These are phyloP conservation scores for Yamadazyma trypodendri DNA, from an alignment of 1,139 yeast genomes.

Conservation along the genomic window DNA sequence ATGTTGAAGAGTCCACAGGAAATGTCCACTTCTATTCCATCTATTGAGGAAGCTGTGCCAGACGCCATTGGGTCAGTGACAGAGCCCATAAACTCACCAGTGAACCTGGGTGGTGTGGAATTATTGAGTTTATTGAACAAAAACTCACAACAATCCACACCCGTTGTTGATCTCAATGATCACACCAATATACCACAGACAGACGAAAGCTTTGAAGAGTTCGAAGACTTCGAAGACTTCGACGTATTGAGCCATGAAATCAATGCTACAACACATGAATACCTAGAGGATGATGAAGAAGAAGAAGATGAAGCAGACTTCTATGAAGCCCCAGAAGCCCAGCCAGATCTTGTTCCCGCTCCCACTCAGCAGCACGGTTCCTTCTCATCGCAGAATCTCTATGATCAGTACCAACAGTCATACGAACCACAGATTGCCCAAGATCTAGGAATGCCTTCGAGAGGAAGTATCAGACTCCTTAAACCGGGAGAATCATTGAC, in stretches of 20 bases:
- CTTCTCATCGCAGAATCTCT: neutral
- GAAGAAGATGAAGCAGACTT: neutral
- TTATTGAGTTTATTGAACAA: conserved; percentile 8
- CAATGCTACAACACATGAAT: conserved; percentile 14
- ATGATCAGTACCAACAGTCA: neutral
- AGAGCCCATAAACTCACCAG: neutral
- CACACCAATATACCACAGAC: neutral
- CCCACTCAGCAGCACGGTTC: neutral
- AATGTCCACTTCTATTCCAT: neutral
- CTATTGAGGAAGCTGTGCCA: too few relatives aligned
- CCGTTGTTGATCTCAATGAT: neutral
- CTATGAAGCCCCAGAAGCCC: neutral
- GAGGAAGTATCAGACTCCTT: conserved; percentile 24
- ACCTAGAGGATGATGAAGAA: conserved; percentile 5
- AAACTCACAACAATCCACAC: neutral
- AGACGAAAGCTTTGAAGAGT: conserved; percentile 9
- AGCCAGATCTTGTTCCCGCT: neutral
- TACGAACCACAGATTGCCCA: neutral
- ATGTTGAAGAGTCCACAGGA: conserved; percentile 18
- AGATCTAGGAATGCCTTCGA: conserved; percentile 13
- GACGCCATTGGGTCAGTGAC: too few relatives aligned
- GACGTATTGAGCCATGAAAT: conserved; percentile 24
- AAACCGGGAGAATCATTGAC: conserved; percentile 31
- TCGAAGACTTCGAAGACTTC: conserved; percentile 35
- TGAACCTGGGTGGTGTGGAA: conserved; percentile 3